These are phyloP conservation scores for Saccharomycopsis schoenii DNA, from an alignment of 805 yeast genomes.

Conservation along the genomic window DNA sequence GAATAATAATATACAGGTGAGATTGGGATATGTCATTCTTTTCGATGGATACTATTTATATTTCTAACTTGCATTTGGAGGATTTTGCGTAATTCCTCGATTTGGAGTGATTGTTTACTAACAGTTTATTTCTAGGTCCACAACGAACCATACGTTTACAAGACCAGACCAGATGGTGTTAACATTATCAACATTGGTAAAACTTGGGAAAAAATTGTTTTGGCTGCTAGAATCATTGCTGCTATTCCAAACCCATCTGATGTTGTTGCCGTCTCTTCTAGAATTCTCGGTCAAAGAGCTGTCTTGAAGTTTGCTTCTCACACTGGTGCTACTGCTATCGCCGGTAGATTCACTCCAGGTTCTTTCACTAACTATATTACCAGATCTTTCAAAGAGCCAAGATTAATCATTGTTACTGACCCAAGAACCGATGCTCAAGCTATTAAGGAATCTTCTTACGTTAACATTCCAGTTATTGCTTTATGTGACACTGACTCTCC, in stretches of 20 bases:
- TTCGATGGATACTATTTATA: too few species aligned
- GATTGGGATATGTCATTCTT: too few species aligned
- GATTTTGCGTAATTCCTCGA: too few species aligned
- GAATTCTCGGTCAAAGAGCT: constrained; percentile 99
- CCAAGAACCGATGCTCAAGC: constrained; percentile 99
- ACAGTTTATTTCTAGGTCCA: constrained; percentile 53
- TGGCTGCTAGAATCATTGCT: constrained; percentile 99
- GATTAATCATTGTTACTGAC: constrained; percentile 97
- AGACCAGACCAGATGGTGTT: constrained; percentile 99
- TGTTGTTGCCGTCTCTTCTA: constrained; percentile 97
- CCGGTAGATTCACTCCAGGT: constrained; percentile 99
- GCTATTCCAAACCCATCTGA: constrained; percentile 98
- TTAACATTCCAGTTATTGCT: constrained; percentile 99
- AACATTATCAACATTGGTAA: constrained; percentile 96
- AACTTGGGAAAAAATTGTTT: constrained; percentile 99
- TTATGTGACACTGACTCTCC: constrained; percentile 98
- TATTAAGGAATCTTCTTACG: constrained; percentile 99
- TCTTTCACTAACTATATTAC: constrained; percentile 99
- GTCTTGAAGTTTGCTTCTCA: constrained; percentile 98
- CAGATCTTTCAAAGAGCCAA: constrained; percentile 99
- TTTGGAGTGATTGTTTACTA: constrained; percentile 15
- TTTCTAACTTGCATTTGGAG: too few species aligned
- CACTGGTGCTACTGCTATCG: constrained; percentile 99
- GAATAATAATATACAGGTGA: too few species aligned
- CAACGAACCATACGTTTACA: constrained; percentile 94